phyloP scores from a whole-genome alignment of 2,329 filamentous ascomycete genomes.

The Pseudogymnoascus sp. region DNA sequence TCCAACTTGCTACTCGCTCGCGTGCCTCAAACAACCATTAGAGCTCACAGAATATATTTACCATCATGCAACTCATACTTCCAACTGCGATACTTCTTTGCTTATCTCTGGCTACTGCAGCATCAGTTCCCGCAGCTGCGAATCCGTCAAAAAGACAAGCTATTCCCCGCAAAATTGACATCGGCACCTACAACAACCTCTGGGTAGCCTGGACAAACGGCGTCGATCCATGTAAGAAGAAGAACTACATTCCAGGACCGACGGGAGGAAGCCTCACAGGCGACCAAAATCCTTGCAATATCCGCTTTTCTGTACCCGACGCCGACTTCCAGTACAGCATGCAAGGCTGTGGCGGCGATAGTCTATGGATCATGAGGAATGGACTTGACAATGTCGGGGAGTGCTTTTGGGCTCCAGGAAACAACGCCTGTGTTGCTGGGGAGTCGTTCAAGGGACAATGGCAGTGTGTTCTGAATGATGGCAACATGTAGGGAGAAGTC shows the following conservation, averaged over 20 bases:
- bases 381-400: neutral
- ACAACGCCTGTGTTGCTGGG: neutral
- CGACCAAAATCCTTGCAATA: neutral
- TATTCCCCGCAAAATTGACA: neutral
- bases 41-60: neutral
- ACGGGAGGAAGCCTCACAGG: neutral
- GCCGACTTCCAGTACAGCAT: neutral
- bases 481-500: neutral
- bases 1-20: neutral
- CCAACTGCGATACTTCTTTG: neutral
- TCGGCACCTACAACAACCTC: neutral
- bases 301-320: neutral
- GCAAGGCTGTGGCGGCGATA: neutral
- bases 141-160: neutral
- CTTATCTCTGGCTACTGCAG: neutral
- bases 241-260: neutral
- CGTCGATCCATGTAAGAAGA: slow-evolving; percentile 1
- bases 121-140: neutral
- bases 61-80: neutral
- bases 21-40: neutral
- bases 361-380: neutral
- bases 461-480: slow-evolving; percentile 1
- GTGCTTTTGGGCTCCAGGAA: neutral
- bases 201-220: neutral
- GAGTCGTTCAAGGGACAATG: neutral